These are phyloP conservation scores for Syzygium malaccense DNA, from an alignment of 441 rosid species.

Conservation along the genomic window DNA sequence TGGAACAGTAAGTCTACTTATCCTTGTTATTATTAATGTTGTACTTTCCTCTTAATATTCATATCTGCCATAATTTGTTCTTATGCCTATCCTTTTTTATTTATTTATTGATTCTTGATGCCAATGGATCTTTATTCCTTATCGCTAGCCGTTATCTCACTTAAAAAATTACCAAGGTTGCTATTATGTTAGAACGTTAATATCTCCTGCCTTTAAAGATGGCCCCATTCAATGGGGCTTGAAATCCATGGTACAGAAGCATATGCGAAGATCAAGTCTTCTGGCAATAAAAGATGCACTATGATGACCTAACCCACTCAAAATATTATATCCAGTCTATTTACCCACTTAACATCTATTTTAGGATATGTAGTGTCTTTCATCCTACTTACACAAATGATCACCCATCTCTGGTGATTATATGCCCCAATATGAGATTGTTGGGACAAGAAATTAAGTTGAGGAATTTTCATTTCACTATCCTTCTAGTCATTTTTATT, in stretches of 20 bases:
- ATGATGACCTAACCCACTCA: background rate
- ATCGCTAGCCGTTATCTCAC: background rate
- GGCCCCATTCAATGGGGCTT: background rate
- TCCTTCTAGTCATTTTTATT: background rate
- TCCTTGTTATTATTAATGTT: background rate
- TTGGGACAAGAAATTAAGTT: background rate
- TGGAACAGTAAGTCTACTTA: slow-evolving; percentile 67
- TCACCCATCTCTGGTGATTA: background rate
- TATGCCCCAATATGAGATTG: background rate
- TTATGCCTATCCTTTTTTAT: background rate
- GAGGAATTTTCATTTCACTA: background rate
- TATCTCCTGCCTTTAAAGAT: background rate
- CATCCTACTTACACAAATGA: background rate
- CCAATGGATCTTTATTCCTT: background rate
- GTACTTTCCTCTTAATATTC: background rate
- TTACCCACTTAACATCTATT: background rate
- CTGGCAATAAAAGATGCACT: background rate
- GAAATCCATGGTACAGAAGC: background rate
- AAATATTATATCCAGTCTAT: background rate
- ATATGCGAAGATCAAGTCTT: background rate
- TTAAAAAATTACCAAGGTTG: background rate
- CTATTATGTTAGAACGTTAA: background rate
- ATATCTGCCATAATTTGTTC: background rate
- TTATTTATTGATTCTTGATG: background rate
- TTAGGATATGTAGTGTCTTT: background rate